Conservation (phyloP, 2,329 filamentous ascomycete species). For the Fusarium sp. region DNA sequence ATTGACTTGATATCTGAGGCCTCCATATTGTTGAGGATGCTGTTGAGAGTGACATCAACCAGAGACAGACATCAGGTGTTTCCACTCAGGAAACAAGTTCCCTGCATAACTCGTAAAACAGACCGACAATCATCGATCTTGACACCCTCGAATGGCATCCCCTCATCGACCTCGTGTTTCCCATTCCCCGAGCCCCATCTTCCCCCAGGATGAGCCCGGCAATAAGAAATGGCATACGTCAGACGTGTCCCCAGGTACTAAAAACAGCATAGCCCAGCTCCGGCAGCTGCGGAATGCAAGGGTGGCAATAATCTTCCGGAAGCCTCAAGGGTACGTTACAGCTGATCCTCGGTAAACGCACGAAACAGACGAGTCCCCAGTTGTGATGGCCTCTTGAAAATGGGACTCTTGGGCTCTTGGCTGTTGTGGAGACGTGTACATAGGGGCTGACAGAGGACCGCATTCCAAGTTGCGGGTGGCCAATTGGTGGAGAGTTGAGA, state of each 20-base stretch:
- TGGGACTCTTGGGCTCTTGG: neutral
- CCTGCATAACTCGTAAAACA: neutral
- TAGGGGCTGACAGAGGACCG: neutral
- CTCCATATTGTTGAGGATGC: neutral
- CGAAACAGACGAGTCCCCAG: neutral
- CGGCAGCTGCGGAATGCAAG: neutral
- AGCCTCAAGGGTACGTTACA: neutral
- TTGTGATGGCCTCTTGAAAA: neutral
- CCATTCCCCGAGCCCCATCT: neutral
- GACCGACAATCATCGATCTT: neutral
- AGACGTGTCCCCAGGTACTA: neutral
- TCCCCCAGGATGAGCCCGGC: neutral
- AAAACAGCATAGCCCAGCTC: neutral
- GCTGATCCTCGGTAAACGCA: conserved; percentile 1
- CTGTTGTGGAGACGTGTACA: neutral
- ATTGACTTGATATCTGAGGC: neutral
- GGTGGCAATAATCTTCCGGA: neutral
- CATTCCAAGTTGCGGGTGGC: neutral
- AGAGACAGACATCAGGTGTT: neutral
- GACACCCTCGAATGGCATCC: neutral
- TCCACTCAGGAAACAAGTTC: neutral
- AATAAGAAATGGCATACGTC: neutral
- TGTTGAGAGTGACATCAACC: neutral
- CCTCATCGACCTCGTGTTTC: neutral
- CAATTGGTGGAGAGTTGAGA: neutral